Base-by-base conservation (phyloP, 257 asterid genomes). In the Cordia subcordata region DNA sequence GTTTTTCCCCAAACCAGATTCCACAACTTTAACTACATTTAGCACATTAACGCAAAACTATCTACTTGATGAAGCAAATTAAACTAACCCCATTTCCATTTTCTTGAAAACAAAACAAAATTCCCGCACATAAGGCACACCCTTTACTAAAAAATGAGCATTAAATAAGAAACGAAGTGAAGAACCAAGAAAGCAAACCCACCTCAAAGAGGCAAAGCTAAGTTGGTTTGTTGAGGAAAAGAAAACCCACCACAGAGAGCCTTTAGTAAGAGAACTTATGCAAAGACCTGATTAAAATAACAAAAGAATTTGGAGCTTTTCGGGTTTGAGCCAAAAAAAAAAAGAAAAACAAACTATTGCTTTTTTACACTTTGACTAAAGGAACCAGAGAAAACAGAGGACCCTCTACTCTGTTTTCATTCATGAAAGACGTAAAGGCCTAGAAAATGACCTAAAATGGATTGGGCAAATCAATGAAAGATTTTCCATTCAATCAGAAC, bases 381-480 rank as follows among this genome's bases (percentile, higher is more conserved):
- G n/a, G n/a, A 39, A 45, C 53, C 12, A 64, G 51, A 39, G 18
- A 65, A 63, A 59, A 57, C 71, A 72, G 65, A 66, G 58, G 64
- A 21, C 46, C 62, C 60, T 16, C 17, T 54, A 64, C 61, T 44
- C 39, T 23, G 56, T 46, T 58, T 21, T 49, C 18, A 49, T 69
- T 64, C 71, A 68, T 3, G 64, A 71, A 68, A 57, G 53, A 37
- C 22, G 55, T 35, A 11, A 68, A 65, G 55, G 37, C 53, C 58
- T 13, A 62, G 54, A 56, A 63, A 54, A 39, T 38, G 50, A 52
- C 66, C 67, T 65, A 51, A 69, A 63, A 65, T 21, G 57, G 72
- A 70, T 65, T 32, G 68, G n/a, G 73, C 47, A 49, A 79, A 75
- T 70, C 55, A 64, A 71, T 47, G 56, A 35, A 55, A 64, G 53